Base-by-base conservation (phyloP, 768 basidiomycete genomes). In the Mycena venus region DNA sequence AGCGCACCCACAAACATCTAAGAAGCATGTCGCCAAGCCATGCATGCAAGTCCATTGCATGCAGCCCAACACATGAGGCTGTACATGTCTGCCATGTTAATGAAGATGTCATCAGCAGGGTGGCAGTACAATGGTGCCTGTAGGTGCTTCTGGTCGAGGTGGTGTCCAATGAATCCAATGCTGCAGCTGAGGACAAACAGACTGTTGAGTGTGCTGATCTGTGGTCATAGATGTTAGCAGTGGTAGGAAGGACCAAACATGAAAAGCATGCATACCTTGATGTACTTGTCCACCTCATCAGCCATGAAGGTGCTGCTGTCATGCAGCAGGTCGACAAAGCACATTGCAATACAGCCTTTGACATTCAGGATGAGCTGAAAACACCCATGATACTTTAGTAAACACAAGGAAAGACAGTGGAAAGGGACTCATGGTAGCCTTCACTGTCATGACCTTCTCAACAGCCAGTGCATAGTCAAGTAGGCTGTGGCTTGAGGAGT, bases 261-360 rank as follows among this genome's bases (percentile, higher is more conserved):
- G 38, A 31, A 88, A 58, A 36, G 29, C 53, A 23, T 49, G 25
- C 83, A 31, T 67, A 88, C 88, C 87, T 95, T 97, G 88, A 96
- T 96, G 89, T 99, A 99, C 85, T 99, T 97, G 68, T 96, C 94
- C 9, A 96, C 97, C 85, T 99, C 98, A 72, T 99, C 97, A 14
- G 93, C 89, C 1, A 94, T 96, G 90, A 99, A 99, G 9, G 97
- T 97, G 70, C 97, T 97, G 66, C 91, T 92, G 83, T 97, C 96
- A 40, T 94, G 91, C 75, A 98, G 91, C 64, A 99, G 90, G 85
- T 99, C 97, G 77, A 97, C 96, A 88, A 98, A 98, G 87, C 95
- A 97, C 74, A 96, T 96, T 51, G 96, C 96, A 75, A 98, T 96
- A 85, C 95, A 96, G 40, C 96, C 97, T 74, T 98, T 97, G 76